Evolutionary conservation across 2,329 filamentous ascomycete genomes (phyloP), one percentile per base, ranked within the genome.

Genomic region (Penicillium sumatraense): DNA sequence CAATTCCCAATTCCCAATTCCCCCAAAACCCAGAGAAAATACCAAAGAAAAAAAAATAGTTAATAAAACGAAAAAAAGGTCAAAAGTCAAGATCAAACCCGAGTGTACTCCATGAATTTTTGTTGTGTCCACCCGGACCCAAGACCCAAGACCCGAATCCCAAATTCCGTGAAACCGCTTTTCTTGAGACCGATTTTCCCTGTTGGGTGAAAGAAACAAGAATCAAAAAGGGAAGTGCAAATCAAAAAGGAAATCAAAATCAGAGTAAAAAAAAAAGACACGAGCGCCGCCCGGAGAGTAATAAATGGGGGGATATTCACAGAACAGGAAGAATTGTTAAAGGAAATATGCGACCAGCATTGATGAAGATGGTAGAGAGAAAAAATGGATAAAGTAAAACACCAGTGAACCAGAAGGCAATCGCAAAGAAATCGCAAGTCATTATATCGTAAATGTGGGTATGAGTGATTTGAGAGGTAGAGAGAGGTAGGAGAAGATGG

Each of bases 101-200:
- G 38, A 54, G 56, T 51, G 56, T 56, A 64, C 62, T 60, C 61
- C 62, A 26, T 61, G n/a, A n/a, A n/a, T n/a, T n/a, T n/a, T n/a
- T n/a, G 51, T 62, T 51, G 51, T 42, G 40, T 51, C 58, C 50
- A 53, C 53, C 56, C 23, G 38, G 54, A 54, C 53, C 62, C 52
- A 51, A n/a, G 52, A 53, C 53, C 62, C 52, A 48, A 51, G n/a
- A n/a, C n/a, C n/a, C n/a, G n/a, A n/a, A n/a, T n/a, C n/a, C 53
- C 62, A 48, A 48, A 50, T 58, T 56, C 54, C 60, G 42, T 53
- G 11, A n/a, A 52, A 47, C 40, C 61, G 60, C 56, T 64, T 64
- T 66, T 66, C 53, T 42, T 49, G 55, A 63, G 59, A 59, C 59
- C 48, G 16, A 53, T 45, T 45, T 57, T 36, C 56, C 33, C 49